Conservation (phyloP, 768 basidiomycete species). For the Cystobasidium tubakii region DNA sequence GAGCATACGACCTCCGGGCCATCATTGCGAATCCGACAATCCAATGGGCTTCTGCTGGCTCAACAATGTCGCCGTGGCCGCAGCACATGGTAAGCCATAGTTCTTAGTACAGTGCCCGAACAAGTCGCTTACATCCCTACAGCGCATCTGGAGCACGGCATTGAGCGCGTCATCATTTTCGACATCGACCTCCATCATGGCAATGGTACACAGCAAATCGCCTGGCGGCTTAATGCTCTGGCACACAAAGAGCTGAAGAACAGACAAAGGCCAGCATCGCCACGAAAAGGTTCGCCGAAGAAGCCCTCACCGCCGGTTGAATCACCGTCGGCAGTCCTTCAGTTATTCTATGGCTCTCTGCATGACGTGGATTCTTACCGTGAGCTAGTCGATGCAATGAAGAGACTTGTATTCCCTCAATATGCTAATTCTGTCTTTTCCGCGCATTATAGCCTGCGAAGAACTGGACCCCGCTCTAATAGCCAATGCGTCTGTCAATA, state of each 20-base stretch:
- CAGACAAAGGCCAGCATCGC: constrained; percentile 20
- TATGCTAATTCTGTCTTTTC: background rate
- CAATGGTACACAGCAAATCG: constrained; percentile 77
- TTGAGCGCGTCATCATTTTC: constrained; percentile 74
- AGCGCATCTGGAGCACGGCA: constrained; percentile 75
- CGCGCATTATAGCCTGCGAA: constrained; percentile 50
- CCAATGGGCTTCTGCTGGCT: constrained; percentile 93
- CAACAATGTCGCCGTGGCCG: constrained; percentile 84
- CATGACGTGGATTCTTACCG: constrained; percentile 67
- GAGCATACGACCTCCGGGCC: constrained; percentile 32
- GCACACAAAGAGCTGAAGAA: constrained; percentile 27
- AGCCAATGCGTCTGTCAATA: constrained; percentile 76
- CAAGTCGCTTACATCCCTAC: background rate
- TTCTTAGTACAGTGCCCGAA: background rate
- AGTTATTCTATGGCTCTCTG: constrained; percentile 82
- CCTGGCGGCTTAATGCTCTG: constrained; percentile 71
- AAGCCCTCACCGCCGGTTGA: constrained; percentile 45
- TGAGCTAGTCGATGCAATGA: background rate
- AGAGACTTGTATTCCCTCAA: background rate
- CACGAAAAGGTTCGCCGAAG: constrained; percentile 37
- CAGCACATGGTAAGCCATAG: constrained; percentile 68
- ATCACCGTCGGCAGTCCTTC: constrained; percentile 53
- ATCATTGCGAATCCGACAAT: constrained; percentile 43
- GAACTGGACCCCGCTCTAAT: constrained; percentile 73
- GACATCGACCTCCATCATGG: constrained; percentile 92